Percentiles rank a stretch among this genome's conserved stretches.
phyloP scores from a whole-genome alignment of 2,329 filamentous ascomycete species.

The Pseudopyrenochaeta lycopersici region DNA sequence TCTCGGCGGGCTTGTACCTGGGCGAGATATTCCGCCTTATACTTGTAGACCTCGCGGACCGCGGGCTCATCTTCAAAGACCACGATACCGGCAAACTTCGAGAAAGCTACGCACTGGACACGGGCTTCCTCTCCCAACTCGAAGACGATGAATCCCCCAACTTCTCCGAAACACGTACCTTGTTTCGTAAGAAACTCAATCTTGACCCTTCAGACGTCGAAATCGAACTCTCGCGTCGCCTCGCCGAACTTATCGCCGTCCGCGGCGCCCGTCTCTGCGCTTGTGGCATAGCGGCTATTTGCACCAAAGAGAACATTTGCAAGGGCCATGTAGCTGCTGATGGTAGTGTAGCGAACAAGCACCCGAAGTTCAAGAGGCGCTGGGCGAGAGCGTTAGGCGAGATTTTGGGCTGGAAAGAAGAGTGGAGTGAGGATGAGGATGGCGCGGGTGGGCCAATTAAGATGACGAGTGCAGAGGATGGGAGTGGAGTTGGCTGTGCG shows the following conservation, averaged over 20 bases:
- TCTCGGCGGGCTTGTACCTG: slow-evolving; percentile 57
- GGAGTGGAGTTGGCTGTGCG: slow-evolving; percentile 52
- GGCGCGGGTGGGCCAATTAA: slow-evolving; percentile 33
- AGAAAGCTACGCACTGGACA: slow-evolving; percentile 84
- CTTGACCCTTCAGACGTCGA: slow-evolving; percentile 33
- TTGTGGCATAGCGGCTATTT: slow-evolving; percentile 51
- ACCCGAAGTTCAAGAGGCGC: slow-evolving; percentile 52
- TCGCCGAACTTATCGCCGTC: slow-evolving; percentile 45
- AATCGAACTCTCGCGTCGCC: slow-evolving; percentile 33
- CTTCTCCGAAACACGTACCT: slow-evolving; percentile 25
- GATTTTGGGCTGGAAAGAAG: slow-evolving; percentile 46
- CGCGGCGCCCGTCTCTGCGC: slow-evolving; percentile 49
- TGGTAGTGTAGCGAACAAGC: slow-evolving; percentile 52
- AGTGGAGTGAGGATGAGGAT: slow-evolving; percentile 29
- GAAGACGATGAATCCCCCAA: slow-evolving; percentile 66
- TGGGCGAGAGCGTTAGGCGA: slow-evolving; percentile 53
- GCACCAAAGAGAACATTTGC: slow-evolving; percentile 39
- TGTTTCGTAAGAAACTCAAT: slow-evolving; percentile 32
- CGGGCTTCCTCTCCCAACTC: slow-evolving; percentile 87
- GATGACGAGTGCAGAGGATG: slow-evolving; percentile 53
- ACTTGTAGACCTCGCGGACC: slow-evolving; percentile 67
- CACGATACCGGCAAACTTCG: slow-evolving; percentile 80
- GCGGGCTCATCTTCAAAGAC: slow-evolving; percentile 76
- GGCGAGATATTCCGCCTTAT: slow-evolving; percentile 57
- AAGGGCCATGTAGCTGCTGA: slow-evolving; percentile 51